Evolutionary conservation across 169 alveolate genomes (phyloP), one percentile per base, ranked within the genome.

Genomic region (Perkinsus marinus): DNA sequence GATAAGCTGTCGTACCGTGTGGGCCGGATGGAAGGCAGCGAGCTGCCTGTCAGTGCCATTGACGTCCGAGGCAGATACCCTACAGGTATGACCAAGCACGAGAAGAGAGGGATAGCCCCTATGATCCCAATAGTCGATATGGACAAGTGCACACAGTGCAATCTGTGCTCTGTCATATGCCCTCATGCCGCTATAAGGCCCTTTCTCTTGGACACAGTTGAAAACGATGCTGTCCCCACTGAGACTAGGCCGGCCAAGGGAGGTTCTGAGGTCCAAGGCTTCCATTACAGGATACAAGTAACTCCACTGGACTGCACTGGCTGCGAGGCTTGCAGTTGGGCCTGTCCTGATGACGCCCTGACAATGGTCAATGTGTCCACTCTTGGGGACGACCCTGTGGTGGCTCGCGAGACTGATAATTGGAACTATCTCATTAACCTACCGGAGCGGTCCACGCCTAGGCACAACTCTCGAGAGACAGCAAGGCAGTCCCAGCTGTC

Each of bases 251-350:
- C 79, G 39, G 95, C 94, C 3, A 91, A 69, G 92, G 96, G 96
- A 0, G 96, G 96, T 2, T 46, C 90, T 90, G 93, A 94, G 47
- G 91, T 89, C 39, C 93, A 93, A 6, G 94, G 94, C 37, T 94
- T 93, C 46, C 92, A 92, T 89, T 94, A 92, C 92, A 92, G 96
- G 37, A 92, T 94, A 79, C 96, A 94, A 90, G 96, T 94, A 26
- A 89, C 96, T 0, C 96, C 96, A n/a, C 89, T 93, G 43, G 96
- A 94, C 93, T 94, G 95, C 92, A 94, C 96, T 34, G 96, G 96
- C 39, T 94, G 96, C 92, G 96, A 93, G 93, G 92, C 93, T 22
- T 94, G 96, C 92, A 94, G 93, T 43, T 92, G 92, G 92, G 93
- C 94, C 22, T 94, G 96, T 89, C 96, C 96, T 0, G 96, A 94